Percentiles rank a stretch among this genome's conserved stretches.
These are phyloP conservation scores for Xylaria scruposa DNA, from an alignment of 495 filamentous ascomycete species.

Conservation along the genomic window DNA sequence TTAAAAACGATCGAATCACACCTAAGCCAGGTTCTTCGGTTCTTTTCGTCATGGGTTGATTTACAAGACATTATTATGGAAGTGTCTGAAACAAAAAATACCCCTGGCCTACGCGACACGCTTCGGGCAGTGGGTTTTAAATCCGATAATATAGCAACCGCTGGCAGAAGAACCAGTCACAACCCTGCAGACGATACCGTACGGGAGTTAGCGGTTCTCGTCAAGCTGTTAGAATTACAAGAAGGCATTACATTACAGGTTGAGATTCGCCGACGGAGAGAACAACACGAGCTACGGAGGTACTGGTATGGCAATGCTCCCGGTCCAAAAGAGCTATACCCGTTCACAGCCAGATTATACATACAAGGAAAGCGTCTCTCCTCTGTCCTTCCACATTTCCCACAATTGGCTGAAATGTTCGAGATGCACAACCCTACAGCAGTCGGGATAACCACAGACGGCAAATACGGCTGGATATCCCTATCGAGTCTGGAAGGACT, in stretches of 20 bases:
- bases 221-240: conserved; percentile 4
- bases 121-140: conserved; percentile 10
- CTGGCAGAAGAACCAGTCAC: conserved; percentile 2
- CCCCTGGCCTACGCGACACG: conserved; percentile 2
- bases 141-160: neutral
- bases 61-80: conserved; percentile 10
- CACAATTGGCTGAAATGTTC: conserved; percentile 7
- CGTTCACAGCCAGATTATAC: conserved; percentile 4
- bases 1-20: neutral
- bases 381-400: neutral
- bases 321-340: neutral
- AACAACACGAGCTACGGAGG: neutral
- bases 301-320: conserved; percentile 2
- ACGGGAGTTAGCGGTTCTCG: neutral
- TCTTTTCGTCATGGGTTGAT: conserved; percentile 18
- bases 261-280: neutral
- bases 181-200: conserved; percentile 10
- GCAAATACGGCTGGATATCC: conserved; percentile 16
- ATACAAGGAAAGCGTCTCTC: neutral
- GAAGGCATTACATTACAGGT: conserved; percentile 5
- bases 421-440: neutral
- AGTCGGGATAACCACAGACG: neutral
- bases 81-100: neutral
- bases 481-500: conserved; percentile 3
- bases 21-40: neutral